Percentiles rank a stretch among this genome's conserved stretches.
These are phyloP conservation scores for Aspergillus funiculosus DNA, from an alignment of 495 filamentous ascomycete genomes.

Conservation along the genomic window DNA sequence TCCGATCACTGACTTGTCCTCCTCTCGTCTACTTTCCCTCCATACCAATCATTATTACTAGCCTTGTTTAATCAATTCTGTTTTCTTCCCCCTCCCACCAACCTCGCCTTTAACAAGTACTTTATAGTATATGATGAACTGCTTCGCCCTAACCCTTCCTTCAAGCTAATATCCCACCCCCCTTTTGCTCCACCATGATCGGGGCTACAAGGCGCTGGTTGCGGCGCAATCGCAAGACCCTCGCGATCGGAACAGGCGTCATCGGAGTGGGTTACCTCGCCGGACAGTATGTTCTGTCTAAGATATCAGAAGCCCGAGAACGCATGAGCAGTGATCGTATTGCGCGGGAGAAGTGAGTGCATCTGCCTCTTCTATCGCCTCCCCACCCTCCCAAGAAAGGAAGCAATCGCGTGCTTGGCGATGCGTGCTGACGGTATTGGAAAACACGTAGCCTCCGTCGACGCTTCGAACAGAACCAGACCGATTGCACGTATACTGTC, in stretches of 20 bases:
- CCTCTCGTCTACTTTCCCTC: constrained; percentile 13
- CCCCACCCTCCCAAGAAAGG: too few relatives aligned
- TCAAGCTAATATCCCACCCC: constrained; percentile 10
- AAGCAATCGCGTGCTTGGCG: constrained; percentile 9
- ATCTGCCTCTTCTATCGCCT: not conserved
- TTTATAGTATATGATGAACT: constrained; percentile 15
- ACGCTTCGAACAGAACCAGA: constrained; percentile 96
- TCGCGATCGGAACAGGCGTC: constrained; percentile 81
- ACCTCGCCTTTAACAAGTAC: not conserved
- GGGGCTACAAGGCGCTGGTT: constrained; percentile 80
- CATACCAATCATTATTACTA: too few relatives aligned
- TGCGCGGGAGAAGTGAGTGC: constrained; percentile 86
- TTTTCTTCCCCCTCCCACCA: constrained; percentile 7
- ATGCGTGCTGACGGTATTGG: constrained; percentile 10
- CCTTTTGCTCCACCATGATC: constrained; percentile 57
- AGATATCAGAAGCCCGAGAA: constrained; percentile 86
- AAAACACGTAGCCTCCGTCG: constrained; percentile 64
- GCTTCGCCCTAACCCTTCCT: constrained; percentile 3
- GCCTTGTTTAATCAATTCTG: constrained; percentile 8
- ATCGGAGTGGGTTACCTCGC: constrained; percentile 88
- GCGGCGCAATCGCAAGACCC: constrained; percentile 79
- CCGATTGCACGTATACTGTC: constrained; percentile 97
- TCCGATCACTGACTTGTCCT: constrained; percentile 8
- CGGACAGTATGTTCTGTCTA: constrained; percentile 82
- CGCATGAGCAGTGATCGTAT: constrained; percentile 94